Evolutionary conservation across 768 basidiomycete genomes (phyloP).

Genomic region (Zangia roseola): DNA sequence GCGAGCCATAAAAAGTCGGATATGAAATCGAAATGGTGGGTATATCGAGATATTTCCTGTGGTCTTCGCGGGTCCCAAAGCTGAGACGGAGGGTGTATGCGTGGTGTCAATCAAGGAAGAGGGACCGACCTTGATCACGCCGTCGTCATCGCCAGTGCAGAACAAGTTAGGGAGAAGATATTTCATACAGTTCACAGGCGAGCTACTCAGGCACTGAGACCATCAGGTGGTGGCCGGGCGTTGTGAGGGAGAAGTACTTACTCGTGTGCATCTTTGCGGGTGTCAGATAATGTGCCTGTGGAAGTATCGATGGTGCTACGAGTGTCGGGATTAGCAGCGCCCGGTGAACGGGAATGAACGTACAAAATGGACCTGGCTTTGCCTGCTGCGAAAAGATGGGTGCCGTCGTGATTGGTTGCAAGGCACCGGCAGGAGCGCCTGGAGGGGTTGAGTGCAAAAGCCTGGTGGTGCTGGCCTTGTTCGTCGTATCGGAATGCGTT

Average conservation of each 20-base stretch:
- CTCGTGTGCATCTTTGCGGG: constrained; percentile 62
- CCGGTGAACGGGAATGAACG: constrained; percentile 30
- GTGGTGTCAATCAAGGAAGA: not conserved
- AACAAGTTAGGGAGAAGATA: constrained; percentile 67
- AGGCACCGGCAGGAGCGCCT: constrained; percentile 84
- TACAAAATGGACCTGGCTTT: constrained; percentile 81
- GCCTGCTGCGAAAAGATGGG: constrained; percentile 71
- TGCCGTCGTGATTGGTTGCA: constrained; percentile 64
- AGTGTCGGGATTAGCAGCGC: constrained; percentile 12
- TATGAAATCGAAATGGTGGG: constrained; percentile 93
- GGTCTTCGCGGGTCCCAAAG: constrained; percentile 85
- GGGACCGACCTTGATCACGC: constrained; percentile 76
- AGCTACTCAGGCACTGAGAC: constrained; percentile 46
- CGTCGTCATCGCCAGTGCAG: constrained; percentile 91
- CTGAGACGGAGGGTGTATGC: constrained; percentile 39
- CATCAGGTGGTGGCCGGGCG: constrained; percentile 25
- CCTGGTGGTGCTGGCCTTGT: constrained; percentile 52
- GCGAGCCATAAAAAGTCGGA: constrained; percentile 87
- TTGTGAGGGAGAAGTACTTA: constrained; percentile 37
- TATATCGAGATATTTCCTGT: constrained; percentile 64
- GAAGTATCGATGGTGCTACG: constrained; percentile 65
- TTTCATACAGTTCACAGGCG: constrained; percentile 84
- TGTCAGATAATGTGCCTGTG: constrained; percentile 51
- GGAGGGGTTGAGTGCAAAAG: constrained; percentile 68
- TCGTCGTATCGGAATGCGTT: constrained; percentile 81